These are phyloP conservation scores for Sarocladium strictum DNA, from an alignment of 2,329 filamentous ascomycete genomes.

Conservation along the genomic window DNA sequence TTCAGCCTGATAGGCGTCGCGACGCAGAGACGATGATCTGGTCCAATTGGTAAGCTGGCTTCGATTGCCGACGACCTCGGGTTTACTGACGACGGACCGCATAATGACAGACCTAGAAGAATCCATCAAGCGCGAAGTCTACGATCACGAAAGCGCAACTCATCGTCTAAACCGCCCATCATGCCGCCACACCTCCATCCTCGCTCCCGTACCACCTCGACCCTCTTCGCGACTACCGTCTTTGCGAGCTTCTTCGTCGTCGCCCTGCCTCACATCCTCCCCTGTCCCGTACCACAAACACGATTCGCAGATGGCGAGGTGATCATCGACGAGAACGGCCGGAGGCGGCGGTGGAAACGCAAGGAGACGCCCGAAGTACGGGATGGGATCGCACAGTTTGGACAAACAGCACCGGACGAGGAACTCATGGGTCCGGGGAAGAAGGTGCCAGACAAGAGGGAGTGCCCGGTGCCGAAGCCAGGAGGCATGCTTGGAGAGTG, in stretches of 20 bases:
- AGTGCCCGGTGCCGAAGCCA: slow-evolving; percentile 92
- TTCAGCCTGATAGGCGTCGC: not conserved
- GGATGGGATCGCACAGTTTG: slow-evolving; percentile 44
- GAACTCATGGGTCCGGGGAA: slow-evolving; percentile 16
- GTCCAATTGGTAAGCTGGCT: slow-evolving; percentile 1
- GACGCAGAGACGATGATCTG: slow-evolving; percentile 2
- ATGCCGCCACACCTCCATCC: slow-evolving; percentile 92
- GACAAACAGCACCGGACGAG: slow-evolving; percentile 30
- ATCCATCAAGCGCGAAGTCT: not conserved
- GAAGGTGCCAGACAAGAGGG: slow-evolving; percentile 49
- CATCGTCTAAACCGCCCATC: not conserved
- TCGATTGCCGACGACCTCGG: not conserved
- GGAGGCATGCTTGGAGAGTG: slow-evolving; percentile 70
- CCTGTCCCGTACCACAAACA: slow-evolving; percentile 77
- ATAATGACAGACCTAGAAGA: too few relatives aligned
- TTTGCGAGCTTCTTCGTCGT: slow-evolving; percentile 89
- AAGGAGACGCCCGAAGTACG: slow-evolving; percentile 31
- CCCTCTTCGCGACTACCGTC: slow-evolving; percentile 90
- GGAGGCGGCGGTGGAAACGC: slow-evolving; percentile 37
- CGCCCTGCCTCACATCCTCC: slow-evolving; percentile 80
- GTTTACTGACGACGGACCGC: too few relatives aligned
- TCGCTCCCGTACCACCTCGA: slow-evolving; percentile 85
- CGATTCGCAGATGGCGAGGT: slow-evolving; percentile 66
- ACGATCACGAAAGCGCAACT: not conserved
- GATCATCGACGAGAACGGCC: slow-evolving; percentile 38